Evolutionary conservation across 768 basidiomycete species (phyloP), one percentile per base, ranked within the genome.

Genomic region (Psilocybe cubensis): DNA sequence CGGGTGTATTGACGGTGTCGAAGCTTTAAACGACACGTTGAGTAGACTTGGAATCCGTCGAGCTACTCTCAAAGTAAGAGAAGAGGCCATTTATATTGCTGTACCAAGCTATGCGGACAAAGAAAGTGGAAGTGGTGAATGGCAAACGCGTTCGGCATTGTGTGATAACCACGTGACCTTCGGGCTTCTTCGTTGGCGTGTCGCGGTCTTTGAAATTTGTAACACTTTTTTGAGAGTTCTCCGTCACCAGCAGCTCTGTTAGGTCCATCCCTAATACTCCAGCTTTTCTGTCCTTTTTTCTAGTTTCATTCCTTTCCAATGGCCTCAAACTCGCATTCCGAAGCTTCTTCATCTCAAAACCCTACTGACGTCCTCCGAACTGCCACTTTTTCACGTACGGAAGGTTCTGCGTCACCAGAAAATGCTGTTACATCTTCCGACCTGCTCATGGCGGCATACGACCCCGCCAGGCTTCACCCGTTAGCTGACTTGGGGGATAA

Each of bases 401-500:
- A 76, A 20, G 67, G 74, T 41, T 64, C 79, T 21, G 59, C 75
- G 48, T 65, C 79, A 41, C 74, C 78, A 56, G 84, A 83, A 56
- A 78, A 79, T 70, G 81, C 85, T 52, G 85, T 90, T 56, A 92
- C 92, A 51, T 94, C 96, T 44, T 85, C 87, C 55, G 93, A 96
- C 79, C 79, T 98, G 64, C 89, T 98, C 64, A 80, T 86, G 76
- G 87, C 87, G 63, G 84, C 89, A 10, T 96, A 93, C 76, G 95
- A 98, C 79, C 92, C 96, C 52, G 83, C 93, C 50, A 88, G 86
- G 76, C 82, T 99, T 54, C 97, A 99, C 72, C 97, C 97, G 54
- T 79, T 99, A 67, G 96, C 97, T 43, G 88, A 88, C 54, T 79
- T 98, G 59, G 90, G 94, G 61, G 92, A 94, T 72, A 90, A 94